These are phyloP conservation scores for Fulvia fulva DNA, from an alignment of 2,329 filamentous ascomycete species.

Conservation along the genomic window DNA sequence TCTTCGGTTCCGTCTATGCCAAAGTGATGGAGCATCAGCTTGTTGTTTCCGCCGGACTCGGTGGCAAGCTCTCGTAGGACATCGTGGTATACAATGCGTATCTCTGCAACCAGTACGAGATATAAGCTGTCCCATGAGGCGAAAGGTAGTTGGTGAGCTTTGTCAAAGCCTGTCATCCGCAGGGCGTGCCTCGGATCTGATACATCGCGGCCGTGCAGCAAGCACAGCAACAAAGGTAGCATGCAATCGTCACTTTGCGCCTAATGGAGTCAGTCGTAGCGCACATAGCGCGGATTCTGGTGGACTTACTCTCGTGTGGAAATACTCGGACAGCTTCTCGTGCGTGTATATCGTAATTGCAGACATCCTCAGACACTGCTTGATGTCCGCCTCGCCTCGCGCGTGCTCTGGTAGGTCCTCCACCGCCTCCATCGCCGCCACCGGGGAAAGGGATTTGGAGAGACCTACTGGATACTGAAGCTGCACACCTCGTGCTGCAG, in stretches of 20 bases:
- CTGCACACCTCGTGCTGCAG: not conserved
- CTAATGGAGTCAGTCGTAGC: not conserved
- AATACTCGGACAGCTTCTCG: not conserved
- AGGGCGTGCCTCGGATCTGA: not conserved
- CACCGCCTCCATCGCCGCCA: not conserved
- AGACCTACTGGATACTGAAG: not conserved
- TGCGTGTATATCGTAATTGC: constrained; percentile 5
- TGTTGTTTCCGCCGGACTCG: constrained; percentile 9
- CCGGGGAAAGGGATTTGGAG: not conserved
- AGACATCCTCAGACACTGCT: not conserved
- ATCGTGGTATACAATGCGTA: constrained; percentile 16
- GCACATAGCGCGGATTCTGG: too few relatives aligned
- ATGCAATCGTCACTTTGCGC: not conserved
- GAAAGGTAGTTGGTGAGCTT: constrained; percentile 5
- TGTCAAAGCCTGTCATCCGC: not conserved
- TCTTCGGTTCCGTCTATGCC: constrained; percentile 9
- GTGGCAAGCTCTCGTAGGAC: constrained; percentile 13
- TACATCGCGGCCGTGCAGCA: not conserved
- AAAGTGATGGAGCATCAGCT: constrained; percentile 13
- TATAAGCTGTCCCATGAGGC: constrained; percentile 20
- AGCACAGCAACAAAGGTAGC: constrained; percentile 3
- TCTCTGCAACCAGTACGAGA: constrained; percentile 21
- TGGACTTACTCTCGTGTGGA: constrained; percentile 2
- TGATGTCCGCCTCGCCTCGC: not conserved
- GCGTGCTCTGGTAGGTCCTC: not conserved